phyloP scores from a whole-genome alignment of 768 basidiomycete genomes.

The Mycena amicta region DNA sequence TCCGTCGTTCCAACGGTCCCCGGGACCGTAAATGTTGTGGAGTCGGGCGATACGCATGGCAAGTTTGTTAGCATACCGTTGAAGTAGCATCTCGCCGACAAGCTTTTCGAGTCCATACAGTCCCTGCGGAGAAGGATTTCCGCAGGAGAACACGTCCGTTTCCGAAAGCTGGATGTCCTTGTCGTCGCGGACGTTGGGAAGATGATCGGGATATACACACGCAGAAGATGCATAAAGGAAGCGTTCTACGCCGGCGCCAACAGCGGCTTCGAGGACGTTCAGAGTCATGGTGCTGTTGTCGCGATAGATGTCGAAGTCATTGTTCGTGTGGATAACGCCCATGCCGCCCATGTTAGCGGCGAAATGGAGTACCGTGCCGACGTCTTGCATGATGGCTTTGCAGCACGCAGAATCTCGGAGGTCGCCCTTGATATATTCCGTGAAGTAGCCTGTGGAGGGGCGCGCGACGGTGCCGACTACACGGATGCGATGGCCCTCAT shows the following conservation, averaged over 20 bases:
- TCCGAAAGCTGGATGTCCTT: slow-evolving; percentile 49
- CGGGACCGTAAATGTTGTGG: slow-evolving; percentile 61
- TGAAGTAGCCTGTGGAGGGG: slow-evolving; percentile 2
- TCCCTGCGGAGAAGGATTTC: slow-evolving; percentile 47
- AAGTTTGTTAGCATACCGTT: slow-evolving; percentile 26
- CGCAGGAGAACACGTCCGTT: slow-evolving; percentile 39
- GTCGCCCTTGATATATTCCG: slow-evolving; percentile 45
- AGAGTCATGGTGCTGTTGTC: slow-evolving; percentile 54
- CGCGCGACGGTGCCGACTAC: slow-evolving; percentile 42
- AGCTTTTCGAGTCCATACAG: slow-evolving; percentile 65
- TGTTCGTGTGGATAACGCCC: slow-evolving; percentile 57
- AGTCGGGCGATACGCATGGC: slow-evolving; percentile 53
- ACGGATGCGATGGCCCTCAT: slow-evolving; percentile 38
- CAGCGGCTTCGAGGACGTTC: slow-evolving; percentile 44
- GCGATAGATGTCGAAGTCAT: slow-evolving; percentile 51
- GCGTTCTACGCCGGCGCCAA: slow-evolving; percentile 37
- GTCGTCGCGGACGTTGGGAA: slow-evolving; percentile 35
- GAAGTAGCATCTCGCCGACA: slow-evolving; percentile 47
- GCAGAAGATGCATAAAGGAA: slow-evolving; percentile 63
- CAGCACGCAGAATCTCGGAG: slow-evolving; percentile 47
- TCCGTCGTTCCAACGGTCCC: slow-evolving; percentile 54
- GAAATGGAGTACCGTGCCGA: slow-evolving; percentile 54
- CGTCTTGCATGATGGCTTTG: slow-evolving; percentile 36
- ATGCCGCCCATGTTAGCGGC: slow-evolving; percentile 68
- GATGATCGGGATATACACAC: slow-evolving; percentile 53